Base-by-base conservation (phyloP, 208 protist genomes). In the Crithidia acanthocephali region DNA sequence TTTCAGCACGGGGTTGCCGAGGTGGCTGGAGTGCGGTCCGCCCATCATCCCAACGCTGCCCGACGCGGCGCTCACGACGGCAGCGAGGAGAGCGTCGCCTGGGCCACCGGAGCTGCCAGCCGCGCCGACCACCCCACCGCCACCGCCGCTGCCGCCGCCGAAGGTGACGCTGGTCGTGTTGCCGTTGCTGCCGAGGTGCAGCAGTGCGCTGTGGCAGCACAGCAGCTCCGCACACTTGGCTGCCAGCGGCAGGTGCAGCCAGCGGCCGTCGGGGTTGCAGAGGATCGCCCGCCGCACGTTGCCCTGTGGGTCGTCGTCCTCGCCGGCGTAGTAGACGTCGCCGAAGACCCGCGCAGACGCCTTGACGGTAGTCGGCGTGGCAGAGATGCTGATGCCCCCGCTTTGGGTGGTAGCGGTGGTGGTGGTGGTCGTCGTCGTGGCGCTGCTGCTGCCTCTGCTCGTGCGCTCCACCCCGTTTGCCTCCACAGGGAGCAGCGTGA, bases 211-310 rank as follows among this genome's bases (percentile, higher is more conserved):
- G 79, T 86, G 73, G 20, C 50, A 74, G 58, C 75, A 85, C 35
- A 97, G 48, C 44, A 94, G 65, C 74, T 87, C 65, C 23, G 88
- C 88, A 18, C 82, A 75, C 68, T 88, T 84, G 22, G 90, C 69
- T 0, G 92, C 92, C 33, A 97, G 81, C 11, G 75, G 37, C 18
- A 85, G 27, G 78, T 97, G 92, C 23, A 91, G 63, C 90, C 92
- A 97, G 42, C 84, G 76, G 10, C 76, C 86, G 68, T 96, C 91
- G 18, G 91, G 87, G 27, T 58, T 37, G 25, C 40, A 67, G 37
- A 85, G 72, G 30, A 92, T 20, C 42, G 48, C 67, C 18, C 77
- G 65, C 35, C 74, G 61, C 33, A 56, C 59, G 47, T 81, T 56
- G 16, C 67, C 71, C n/a, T 74, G 61, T n/a, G 68, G 51, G 35